Evolutionary conservation across 2,329 filamentous ascomycete species (phyloP), one percentile per base, ranked within the genome.

Genomic region (Sarocladium strictum): DNA sequence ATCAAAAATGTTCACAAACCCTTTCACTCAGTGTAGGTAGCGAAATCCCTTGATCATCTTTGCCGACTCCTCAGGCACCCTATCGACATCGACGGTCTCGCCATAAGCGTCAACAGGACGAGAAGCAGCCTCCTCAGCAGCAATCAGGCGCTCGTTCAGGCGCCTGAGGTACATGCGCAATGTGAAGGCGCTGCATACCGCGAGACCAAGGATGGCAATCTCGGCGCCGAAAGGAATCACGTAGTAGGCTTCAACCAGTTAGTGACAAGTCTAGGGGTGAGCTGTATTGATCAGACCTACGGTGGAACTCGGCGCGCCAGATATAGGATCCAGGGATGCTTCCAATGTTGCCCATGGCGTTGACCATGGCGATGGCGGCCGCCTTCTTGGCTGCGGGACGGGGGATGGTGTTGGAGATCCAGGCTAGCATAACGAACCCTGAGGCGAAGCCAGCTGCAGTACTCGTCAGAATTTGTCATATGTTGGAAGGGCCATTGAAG

Each of bases 361-460:
- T 82, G 66, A 81, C 79, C 47, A 80, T 75, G 1, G 78, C 78
- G 49, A 77, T 73, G 0, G 78, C 76, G 1, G 76, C 57, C 1
- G 57, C 57, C 27, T 53, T 54, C 54, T 59, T 59, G 26, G 57
- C 56, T 5, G 54, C 21, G 4, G 57, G 57, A 14, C 45, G 52
- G 32, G 54, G 24, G 32, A 57, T 47, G 15, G 53, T 58, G 49
- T 56, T 56, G 23, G 57, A 53, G 10, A 55, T 59, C 57, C 57
- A 59, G 9, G 53, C 55, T 4, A 58, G 53, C 32, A 54, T 55
- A 10, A 57, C 55, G 53, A 57, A 58, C 17, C 57, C 57, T 15
- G 49, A 57, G 12, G 53, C 55, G 23, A 54, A 55, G 6, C 57
- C 57, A 33, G 55, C 53, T 56, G 32, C 7, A 14, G 7, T 3